Evolutionary conservation across 2,329 filamentous ascomycete species (phyloP), one percentile per base, ranked within the genome.

Genomic region (Diaporthe destruens): DNA sequence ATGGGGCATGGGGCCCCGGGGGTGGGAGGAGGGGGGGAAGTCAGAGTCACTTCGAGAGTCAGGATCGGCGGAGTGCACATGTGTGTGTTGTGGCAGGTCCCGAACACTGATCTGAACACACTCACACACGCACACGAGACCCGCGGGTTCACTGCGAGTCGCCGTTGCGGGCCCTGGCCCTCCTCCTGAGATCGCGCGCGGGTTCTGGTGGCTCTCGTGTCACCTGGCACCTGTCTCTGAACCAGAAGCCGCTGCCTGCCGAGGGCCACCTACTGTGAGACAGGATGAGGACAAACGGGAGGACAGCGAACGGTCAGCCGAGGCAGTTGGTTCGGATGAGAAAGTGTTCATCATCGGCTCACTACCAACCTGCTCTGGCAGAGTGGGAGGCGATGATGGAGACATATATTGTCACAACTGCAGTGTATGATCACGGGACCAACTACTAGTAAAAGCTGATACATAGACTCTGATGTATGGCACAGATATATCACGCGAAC

Each of bases 81-180:
- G 61, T 65, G 44, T 47, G 44, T 51, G 44, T 29, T 47, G 47
- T 53, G 61, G 61, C 61, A 53, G 61, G 47, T 39, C 36, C 61
- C 44, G 61, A 36, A 36, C 44, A 11, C 25, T 29, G 29, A 11
- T 12, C 44, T 36, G 61, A 36, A 53, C 61, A 66, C 47, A 53
- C 39, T 14, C 9, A 14, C 34, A 36, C 34, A 36, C 34, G 9
- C 7, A 36, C 34, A 39, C 11, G 11, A 36, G 44, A 51, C 29
- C 14, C 20, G 12, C 44, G 61, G 61, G 29, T 25, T 47, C 32
- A 53, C 29, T 66, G 47, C 61, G 61, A 66, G n/a, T 53, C 61
- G 47, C 61, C 39, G 57, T 63, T 63, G 57, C 25, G 39, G 42
- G 18, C 25, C 39, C 23, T 29, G 29, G 29, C 29, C 29, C 29